A percentile compares a stretch with the other conserved stretches of the same genome.
Evolutionary conservation across 352 stramenopile species (phyloP).

Genomic region (Phytophthora tentaculata): DNA sequence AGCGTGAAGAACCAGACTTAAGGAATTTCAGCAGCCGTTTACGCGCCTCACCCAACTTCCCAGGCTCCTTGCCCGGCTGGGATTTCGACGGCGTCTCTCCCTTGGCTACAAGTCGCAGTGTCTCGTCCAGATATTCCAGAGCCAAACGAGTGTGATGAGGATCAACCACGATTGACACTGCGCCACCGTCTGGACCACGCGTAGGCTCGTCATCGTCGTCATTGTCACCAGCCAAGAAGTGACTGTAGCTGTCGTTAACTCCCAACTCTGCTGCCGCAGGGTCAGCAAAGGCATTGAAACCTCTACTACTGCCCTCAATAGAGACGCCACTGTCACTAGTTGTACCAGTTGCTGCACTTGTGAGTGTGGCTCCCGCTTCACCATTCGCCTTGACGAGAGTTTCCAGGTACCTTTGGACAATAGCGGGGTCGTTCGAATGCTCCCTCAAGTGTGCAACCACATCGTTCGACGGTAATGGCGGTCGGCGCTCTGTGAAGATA

Average conservation of each 20-base stretch:
- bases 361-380: constrained; percentile 27
- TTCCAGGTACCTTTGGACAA: constrained; percentile 86
- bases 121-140: constrained; percentile 89
- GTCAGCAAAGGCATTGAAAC: constrained; percentile 32
- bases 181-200: constrained; percentile 21
- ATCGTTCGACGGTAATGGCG: constrained; percentile 75
- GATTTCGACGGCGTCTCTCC: constrained; percentile 86
- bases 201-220: constrained; percentile 60
- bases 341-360: constrained; percentile 8
- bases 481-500: constrained; percentile 83
- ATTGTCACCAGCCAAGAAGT: constrained; percentile 75
- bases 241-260: constrained; percentile 85
- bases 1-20: constrained; percentile 77
- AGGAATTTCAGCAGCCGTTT: constrained; percentile 86
- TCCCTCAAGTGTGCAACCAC: constrained; percentile 80
- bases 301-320: constrained; percentile 33
- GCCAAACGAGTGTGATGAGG: constrained; percentile 84
- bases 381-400: constrained; percentile 71
- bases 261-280: constrained; percentile 38
- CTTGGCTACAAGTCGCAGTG: constrained; percentile 69
- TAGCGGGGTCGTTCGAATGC: constrained; percentile 71
- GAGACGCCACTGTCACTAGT: constrained; percentile 17
- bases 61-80: constrained; percentile 77
- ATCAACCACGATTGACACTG: constrained; percentile 51
- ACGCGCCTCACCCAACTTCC: constrained; percentile 71